Conservation (phyloP, 2,329 filamentous ascomycete species). For the Aspergillus sp. region DNA sequence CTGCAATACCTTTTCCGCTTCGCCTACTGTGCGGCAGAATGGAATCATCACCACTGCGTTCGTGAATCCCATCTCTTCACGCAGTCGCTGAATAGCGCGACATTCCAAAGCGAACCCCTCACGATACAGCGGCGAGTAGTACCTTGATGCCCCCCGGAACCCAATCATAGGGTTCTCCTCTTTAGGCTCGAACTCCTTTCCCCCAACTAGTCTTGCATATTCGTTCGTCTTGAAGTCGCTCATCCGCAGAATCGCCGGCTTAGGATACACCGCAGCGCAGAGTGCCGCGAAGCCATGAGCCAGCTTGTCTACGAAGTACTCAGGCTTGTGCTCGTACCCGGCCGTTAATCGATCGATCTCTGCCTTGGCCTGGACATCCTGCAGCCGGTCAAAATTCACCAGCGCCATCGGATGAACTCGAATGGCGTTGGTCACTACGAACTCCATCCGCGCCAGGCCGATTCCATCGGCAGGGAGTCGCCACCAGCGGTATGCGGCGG, state of each 20-base stretch:
- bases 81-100: slow-evolving; percentile 41
- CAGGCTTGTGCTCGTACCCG: slow-evolving; percentile 38
- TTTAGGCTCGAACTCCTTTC: slow-evolving; percentile 41
- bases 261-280: slow-evolving; percentile 42
- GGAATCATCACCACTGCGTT: too few relatives aligned
- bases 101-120: slow-evolving; percentile 46
- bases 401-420: slow-evolving; percentile 43
- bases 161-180: slow-evolving; percentile 48
- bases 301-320: slow-evolving; percentile 45
- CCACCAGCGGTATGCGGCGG: slow-evolving; percentile 45
- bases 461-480: slow-evolving; percentile 43
- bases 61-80: slow-evolving; percentile 32
- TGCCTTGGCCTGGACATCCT: slow-evolving; percentile 27
- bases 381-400: slow-evolving; percentile 36
- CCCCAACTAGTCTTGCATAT: slow-evolving; percentile 44
- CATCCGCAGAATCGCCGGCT: slow-evolving; percentile 43
- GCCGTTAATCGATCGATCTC: slow-evolving; percentile 33
- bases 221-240: slow-evolving; percentile 49
- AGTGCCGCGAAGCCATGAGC: slow-evolving; percentile 40
- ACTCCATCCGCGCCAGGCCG: slow-evolving; percentile 46
- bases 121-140: slow-evolving; percentile 43
- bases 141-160: slow-evolving; percentile 46
- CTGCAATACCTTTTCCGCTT: too few relatives aligned
- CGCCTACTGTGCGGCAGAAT: too few relatives aligned
- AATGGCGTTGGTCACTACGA: slow-evolving; percentile 43